Evolutionary conservation across 768 basidiomycete species (phyloP), one percentile per base, ranked within the genome.

Genomic region (Suillus fuscotomentosus): DNA sequence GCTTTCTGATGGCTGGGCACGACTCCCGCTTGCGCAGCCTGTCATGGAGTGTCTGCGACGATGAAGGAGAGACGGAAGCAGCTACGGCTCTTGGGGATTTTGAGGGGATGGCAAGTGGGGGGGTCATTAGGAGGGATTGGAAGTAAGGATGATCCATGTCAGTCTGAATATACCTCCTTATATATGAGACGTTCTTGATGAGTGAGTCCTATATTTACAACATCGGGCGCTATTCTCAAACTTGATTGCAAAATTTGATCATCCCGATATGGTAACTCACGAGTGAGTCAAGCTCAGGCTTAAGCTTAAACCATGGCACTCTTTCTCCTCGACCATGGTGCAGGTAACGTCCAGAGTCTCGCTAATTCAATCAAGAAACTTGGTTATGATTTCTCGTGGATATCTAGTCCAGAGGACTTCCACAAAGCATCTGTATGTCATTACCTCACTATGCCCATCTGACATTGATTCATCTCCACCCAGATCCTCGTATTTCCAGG

Each of bases 401-500:
- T 99, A 73, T 82, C 87, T 36, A 78, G 82, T 20, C 86, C 90
- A 24, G 82, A 83, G 7, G 97, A 99, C 76, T 94, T 99, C 75
- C 83, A 86, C 65, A 86, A 89, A 73, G 95, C 95, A 59, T 89
- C 95, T 57, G 97, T 98, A 75, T 83, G 95, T 85, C 43, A 27
- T 61, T 55, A 55, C 57, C 39, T 65, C 63, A 42, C 53, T 55
- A 36, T 54, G 43, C 20, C 54, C 53, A 54, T 42, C 31, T 45
- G 22, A 65, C 47, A 63, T 68, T 60, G 61, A 65, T 60, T 65
- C 47, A 66, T 67, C 13, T 43, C 60, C 31, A 55, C 65, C 24
- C 70, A 99, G 97, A 90, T 87, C 77, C 88, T 99, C 74, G 84
- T 99, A 69, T 99, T 99, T 76, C 97, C 97, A 55, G 97, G 97